phyloP scores from a whole-genome alignment of 2,329 filamentous ascomycete species.

The Byssothecium circinans region DNA sequence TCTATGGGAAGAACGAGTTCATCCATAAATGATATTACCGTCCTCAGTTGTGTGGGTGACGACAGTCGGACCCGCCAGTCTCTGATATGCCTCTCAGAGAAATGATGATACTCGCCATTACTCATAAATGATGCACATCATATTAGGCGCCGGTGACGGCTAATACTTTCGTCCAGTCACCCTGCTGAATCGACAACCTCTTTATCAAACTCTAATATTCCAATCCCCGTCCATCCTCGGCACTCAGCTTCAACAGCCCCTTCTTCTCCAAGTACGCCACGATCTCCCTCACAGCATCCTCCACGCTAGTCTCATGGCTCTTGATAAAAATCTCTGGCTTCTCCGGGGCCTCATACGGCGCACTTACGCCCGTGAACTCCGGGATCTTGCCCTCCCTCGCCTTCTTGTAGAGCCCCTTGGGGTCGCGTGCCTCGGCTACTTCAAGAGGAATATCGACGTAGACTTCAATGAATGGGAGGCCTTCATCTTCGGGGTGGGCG shows the following conservation, averaged over 20 bases:
- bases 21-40: no score
- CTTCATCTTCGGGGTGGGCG: slow-evolving; percentile 57
- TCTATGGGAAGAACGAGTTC: no score
- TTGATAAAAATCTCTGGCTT: slow-evolving; percentile 84
- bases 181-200: no score
- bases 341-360: slow-evolving; percentile 89
- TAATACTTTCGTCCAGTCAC: no score
- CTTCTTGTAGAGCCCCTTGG: slow-evolving; percentile 98
- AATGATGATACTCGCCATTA: no score
- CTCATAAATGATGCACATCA: no score
- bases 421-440: slow-evolving; percentile 91
- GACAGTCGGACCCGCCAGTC: no score
- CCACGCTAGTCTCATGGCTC: slow-evolving; percentile 78
- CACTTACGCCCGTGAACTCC: slow-evolving; percentile 94
- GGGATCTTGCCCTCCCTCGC: slow-evolving; percentile 91
- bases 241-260: slow-evolving; percentile 56
- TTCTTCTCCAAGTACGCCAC: slow-evolving; percentile 74
- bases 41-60: no score
- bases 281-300: slow-evolving; percentile 87
- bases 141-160: no score
- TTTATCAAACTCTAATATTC: slow-evolving; percentile 7
- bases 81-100: no score
- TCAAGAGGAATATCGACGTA: slow-evolving; percentile 89
- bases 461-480: slow-evolving; percentile 89
- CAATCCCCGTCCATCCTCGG: slow-evolving; percentile 5